These are phyloP conservation scores for Epichloe aotearoae DNA, from an alignment of 2,329 filamentous ascomycete genomes.

Conservation along the genomic window DNA sequence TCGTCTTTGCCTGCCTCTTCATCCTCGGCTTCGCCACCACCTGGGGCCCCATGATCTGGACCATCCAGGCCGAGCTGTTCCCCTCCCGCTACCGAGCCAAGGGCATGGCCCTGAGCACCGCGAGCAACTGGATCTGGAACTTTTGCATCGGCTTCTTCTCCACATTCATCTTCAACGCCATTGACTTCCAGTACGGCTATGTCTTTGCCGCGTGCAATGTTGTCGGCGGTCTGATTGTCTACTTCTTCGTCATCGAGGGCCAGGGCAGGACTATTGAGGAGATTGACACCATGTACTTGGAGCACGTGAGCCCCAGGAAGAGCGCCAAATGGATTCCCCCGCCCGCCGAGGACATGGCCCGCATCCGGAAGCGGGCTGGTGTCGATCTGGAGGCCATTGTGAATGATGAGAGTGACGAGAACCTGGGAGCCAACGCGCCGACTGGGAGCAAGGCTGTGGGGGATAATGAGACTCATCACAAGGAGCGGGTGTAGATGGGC, in stretches of 20 bases:
- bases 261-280: constrained; percentile 42
- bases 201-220: constrained; percentile 39
- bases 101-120: constrained; percentile 38
- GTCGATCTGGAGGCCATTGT: constrained; percentile 20
- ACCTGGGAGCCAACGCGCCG: neutral
- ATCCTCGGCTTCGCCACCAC: constrained; percentile 36
- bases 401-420: neutral
- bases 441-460: neutral
- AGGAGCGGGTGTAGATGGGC: neutral
- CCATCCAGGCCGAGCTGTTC: constrained; percentile 46
- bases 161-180: constrained; percentile 24
- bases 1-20: constrained; percentile 50
- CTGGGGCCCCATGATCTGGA: constrained; percentile 37
- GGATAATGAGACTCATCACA: neutral
- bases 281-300: constrained; percentile 39
- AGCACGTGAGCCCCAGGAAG: constrained; percentile 49
- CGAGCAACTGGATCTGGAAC: constrained; percentile 29
- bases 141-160: constrained; percentile 26
- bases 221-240: constrained; percentile 35
- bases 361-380: constrained; percentile 28
- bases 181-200: constrained; percentile 38
- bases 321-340: constrained; percentile 42
- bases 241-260: constrained; percentile 45
- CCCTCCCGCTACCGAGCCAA: constrained; percentile 36
- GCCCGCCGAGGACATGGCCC: constrained; percentile 28